These are phyloP conservation scores for Kwoniella europaea DNA, from an alignment of 768 basidiomycete genomes.

Conservation along the genomic window DNA sequence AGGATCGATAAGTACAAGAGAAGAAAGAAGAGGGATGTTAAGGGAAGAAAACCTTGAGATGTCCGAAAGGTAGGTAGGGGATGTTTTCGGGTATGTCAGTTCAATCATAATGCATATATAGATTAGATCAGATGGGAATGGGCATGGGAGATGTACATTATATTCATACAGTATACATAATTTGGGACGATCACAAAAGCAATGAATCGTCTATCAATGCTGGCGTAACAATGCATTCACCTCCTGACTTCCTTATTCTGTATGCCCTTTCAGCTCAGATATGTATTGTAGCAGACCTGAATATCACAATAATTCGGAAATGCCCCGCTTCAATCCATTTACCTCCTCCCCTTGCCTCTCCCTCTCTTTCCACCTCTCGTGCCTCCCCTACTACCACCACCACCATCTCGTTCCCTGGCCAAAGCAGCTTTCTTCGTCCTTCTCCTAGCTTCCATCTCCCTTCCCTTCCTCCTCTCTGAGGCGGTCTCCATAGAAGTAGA, in stretches of 20 bases:
- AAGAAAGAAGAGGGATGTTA: conserved; percentile 43
- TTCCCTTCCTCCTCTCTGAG: conserved; percentile 68
- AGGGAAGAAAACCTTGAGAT: conserved; percentile 46
- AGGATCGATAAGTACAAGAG: conserved; percentile 16
- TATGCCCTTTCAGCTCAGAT: too few species aligned
- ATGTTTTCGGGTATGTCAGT: not conserved
- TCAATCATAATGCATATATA: conserved; percentile 8
- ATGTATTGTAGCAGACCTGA: too few species aligned
- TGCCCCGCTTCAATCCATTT: not conserved
- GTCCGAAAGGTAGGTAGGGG: conserved; percentile 36
- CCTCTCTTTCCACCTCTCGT: conserved; percentile 25
- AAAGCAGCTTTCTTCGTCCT: conserved; percentile 73
- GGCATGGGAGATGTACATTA: not conserved
- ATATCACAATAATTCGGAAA: too few species aligned
- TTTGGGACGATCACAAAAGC: not conserved
- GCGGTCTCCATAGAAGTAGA: conserved; percentile 72
- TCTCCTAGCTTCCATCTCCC: conserved; percentile 68
- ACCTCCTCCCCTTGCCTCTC: conserved; percentile 30
- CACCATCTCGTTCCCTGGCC: conserved; percentile 65
- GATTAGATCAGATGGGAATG: not conserved
- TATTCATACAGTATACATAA: not conserved
- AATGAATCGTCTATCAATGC: too few species aligned
- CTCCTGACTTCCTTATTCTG: too few species aligned
- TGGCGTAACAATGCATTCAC: too few species aligned
- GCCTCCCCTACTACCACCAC: conserved; percentile 30